phyloP scores from a whole-genome alignment of 2,329 filamentous ascomycete species.

The Trichoderma citrinoviride region DNA sequence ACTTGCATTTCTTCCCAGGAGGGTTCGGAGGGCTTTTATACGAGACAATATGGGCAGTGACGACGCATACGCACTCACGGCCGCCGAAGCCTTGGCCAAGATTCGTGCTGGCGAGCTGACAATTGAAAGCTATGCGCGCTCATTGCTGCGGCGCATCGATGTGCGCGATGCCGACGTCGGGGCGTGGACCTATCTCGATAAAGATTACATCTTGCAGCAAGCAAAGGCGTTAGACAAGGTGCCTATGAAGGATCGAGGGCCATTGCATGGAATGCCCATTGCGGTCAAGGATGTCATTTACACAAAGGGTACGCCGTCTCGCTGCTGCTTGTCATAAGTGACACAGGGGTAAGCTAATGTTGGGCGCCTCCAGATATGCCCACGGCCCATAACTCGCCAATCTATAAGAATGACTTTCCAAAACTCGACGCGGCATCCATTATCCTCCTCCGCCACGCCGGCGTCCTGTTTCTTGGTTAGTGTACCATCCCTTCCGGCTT shows the following conservation, averaged over 20 bases:
- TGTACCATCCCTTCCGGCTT: neutral
- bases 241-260: slow-evolving; percentile 47
- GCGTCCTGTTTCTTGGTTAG: slow-evolving; percentile 53
- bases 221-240: slow-evolving; percentile 51
- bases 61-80: slow-evolving; percentile 23
- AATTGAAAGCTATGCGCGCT: slow-evolving; percentile 48
- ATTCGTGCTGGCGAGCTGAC: slow-evolving; percentile 31
- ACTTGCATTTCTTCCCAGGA: neutral
- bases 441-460: slow-evolving; percentile 50
- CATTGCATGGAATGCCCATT: slow-evolving; percentile 57
- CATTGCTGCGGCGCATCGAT: slow-evolving; percentile 46
- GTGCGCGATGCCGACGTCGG: slow-evolving; percentile 45
- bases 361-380: slow-evolving; percentile 49
- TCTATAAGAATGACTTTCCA: slow-evolving; percentile 48
- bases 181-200: slow-evolving; percentile 51
- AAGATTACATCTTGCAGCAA: slow-evolving; percentile 46
- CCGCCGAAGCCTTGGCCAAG: slow-evolving; percentile 16
- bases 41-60: slow-evolving; percentile 13
- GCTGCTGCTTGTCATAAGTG: neutral
- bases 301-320: slow-evolving; percentile 46
- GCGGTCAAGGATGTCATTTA: slow-evolving; percentile 60
- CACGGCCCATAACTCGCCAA: slow-evolving; percentile 53
- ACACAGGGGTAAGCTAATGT: neutral
- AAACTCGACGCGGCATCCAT: slow-evolving; percentile 53
- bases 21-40: neutral